These are phyloP conservation scores for Aspergillus amoenus DNA, from an alignment of 2,329 filamentous ascomycete species.

Conservation along the genomic window DNA sequence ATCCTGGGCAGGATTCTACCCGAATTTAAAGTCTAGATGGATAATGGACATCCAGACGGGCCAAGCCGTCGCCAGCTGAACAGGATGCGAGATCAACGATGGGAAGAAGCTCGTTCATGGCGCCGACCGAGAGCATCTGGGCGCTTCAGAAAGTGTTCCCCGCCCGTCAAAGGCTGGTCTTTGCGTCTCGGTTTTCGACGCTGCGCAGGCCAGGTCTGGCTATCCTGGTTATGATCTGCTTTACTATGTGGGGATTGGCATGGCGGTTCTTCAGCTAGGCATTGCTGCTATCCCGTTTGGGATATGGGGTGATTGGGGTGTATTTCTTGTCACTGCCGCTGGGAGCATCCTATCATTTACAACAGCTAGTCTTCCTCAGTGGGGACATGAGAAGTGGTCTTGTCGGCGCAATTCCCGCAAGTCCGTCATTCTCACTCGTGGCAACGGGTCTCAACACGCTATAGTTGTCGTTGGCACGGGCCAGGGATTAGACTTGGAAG, in stretches of 20 bases:
- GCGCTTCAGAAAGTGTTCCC: background rate
- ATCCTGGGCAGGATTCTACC: background rate
- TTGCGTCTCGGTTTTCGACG: background rate
- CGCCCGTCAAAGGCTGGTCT: background rate
- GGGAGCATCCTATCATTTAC: background rate
- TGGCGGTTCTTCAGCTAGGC: background rate
- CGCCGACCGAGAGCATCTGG: background rate
- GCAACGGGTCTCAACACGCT: background rate
- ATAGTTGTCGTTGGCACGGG: background rate
- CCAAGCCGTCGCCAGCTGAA: background rate
- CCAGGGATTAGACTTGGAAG: background rate
- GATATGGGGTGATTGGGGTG: background rate
- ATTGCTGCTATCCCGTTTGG: background rate
- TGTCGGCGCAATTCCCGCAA: background rate
- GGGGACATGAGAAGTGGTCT: background rate
- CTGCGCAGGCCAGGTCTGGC: background rate
- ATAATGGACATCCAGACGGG: background rate
- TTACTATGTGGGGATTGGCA: background rate
- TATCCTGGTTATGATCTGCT: background rate
- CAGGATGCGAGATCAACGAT: background rate
- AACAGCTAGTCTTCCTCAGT: background rate
- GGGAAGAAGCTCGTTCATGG: background rate
- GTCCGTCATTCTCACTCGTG: background rate
- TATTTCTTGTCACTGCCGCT: background rate
- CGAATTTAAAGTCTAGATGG: background rate